Base-by-base conservation (phyloP, 139 green algal genomes). In the Limnomonas spitsbergensis region DNA sequence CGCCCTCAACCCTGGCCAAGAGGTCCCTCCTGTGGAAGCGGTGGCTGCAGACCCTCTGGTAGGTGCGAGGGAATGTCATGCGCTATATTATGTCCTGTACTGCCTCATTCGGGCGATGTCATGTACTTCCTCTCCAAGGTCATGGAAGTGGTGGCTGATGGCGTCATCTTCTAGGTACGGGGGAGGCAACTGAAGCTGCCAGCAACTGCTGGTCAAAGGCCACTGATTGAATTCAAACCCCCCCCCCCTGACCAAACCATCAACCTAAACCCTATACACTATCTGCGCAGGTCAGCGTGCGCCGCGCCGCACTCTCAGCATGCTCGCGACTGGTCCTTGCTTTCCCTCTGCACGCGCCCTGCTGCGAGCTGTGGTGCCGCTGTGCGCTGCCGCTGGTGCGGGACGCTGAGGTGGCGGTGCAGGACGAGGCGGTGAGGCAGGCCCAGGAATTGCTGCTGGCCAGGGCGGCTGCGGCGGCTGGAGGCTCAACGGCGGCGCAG, bases 41-140 rank as follows among this genome's bases (percentile, higher is more conserved):
- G 91, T 88, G 2, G 81, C 85, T 3, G 77, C 74, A 36, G 91
- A 95, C 74, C 56, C 87, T 1, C 85, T 95, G 79, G 87, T 92
- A 42, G 32, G 85, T 42, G 69, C 1, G 47, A 20, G 20, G n/a
- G n/a, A n/a, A n/a, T n/a, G n/a, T n/a, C n/a, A n/a, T n/a, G n/a
- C n/a, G n/a, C n/a, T n/a, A n/a, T n/a, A n/a, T n/a, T n/a, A n/a
- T n/a, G n/a, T n/a, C n/a, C n/a, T n/a, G n/a, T n/a, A n/a, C n/a
- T n/a, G n/a, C n/a, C n/a, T n/a, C n/a, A n/a, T n/a, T n/a, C n/a
- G n/a, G n/a, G n/a, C n/a, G n/a, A n/a, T n/a, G n/a, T n/a, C n/a
- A n/a, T n/a, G n/a, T n/a, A n/a, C n/a, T n/a, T n/a, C n/a, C n/a
- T n/a, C n/a, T n/a, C n/a, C n/a, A n/a, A n/a, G n/a, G n/a, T n/a